Conservation (phyloP, 495 filamentous ascomycete species). For the Penicillium silybi region DNA sequence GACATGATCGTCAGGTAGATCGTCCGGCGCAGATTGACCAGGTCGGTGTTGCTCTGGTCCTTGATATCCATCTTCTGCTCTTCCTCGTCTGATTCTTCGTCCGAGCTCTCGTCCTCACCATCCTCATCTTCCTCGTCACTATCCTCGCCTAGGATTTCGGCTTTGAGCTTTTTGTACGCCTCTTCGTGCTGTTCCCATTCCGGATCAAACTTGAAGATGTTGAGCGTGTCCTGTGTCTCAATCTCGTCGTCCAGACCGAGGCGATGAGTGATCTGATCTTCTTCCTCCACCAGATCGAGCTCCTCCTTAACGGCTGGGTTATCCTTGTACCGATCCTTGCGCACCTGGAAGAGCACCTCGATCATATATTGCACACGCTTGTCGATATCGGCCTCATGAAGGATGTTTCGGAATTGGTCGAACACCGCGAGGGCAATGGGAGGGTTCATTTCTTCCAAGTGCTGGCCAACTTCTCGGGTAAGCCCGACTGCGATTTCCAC, state of each 20-base stretch:
- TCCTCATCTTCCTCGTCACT: slow-evolving; percentile 74
- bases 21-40: slow-evolving; percentile 86
- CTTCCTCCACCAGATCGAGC: slow-evolving; percentile 91
- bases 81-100: slow-evolving; percentile 75
- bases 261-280: slow-evolving; percentile 92
- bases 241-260: slow-evolving; percentile 75
- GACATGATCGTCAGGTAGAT: slow-evolving; percentile 99
- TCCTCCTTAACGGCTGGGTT: slow-evolving; percentile 88
- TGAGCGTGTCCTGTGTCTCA: slow-evolving; percentile 76
- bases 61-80: slow-evolving; percentile 84
- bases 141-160: slow-evolving; percentile 89
- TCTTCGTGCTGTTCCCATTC: slow-evolving; percentile 90
- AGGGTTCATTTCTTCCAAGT: slow-evolving; percentile 89
- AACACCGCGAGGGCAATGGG: slow-evolving; percentile 84
- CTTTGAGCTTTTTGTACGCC: slow-evolving; percentile 82
- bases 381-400: slow-evolving; percentile 94
- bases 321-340: slow-evolving; percentile 95
- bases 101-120: slow-evolving; percentile 67
- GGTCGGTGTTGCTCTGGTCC: slow-evolving; percentile 92
- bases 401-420: slow-evolving; percentile 89
- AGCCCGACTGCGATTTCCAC: slow-evolving; percentile 96
- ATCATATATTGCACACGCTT: slow-evolving; percentile 98
- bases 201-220: slow-evolving; percentile 92
- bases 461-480: slow-evolving; percentile 85
- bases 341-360: slow-evolving; percentile 93